Conservation (phyloP, 73 alveolate genomes). For the Blepharisma stoltei region DNA sequence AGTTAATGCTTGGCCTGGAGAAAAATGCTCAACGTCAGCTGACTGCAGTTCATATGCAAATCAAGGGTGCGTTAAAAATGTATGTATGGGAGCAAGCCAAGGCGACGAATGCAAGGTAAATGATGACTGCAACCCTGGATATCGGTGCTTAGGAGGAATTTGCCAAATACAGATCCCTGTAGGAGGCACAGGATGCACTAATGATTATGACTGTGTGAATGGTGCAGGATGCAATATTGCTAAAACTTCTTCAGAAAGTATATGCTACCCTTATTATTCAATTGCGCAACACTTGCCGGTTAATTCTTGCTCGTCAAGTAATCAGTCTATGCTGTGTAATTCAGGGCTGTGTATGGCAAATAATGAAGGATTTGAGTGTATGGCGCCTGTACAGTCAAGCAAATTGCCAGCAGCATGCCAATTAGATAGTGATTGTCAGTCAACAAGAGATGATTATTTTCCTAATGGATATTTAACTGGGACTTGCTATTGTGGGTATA, state of each 20-base stretch:
- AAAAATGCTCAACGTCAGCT: neutral
- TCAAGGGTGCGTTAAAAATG: neutral
- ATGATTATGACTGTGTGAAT: neutral
- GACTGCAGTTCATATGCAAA: neutral
- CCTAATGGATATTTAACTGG: neutral
- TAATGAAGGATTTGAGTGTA: neutral
- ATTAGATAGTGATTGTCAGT: neutral
- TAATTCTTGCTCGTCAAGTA: neutral
- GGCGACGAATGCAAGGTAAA: neutral
- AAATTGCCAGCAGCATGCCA: neutral
- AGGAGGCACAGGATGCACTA: neutral
- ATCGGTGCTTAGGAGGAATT: neutral
- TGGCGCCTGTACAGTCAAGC: neutral
- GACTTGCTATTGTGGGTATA: neutral
- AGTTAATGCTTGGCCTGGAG: conserved; percentile 2
- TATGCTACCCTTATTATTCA: neutral
- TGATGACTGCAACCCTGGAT: neutral
- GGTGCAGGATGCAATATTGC: neutral
- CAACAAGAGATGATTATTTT: neutral
- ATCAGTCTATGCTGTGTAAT: neutral
- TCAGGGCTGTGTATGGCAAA: neutral
- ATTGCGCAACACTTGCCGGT: neutral
- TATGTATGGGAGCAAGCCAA: neutral
- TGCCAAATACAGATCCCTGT: neutral
- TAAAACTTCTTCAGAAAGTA: neutral